Evolutionary conservation across 306 rosid species (phyloP).

Genomic region (Abrus pulchellus): DNA sequence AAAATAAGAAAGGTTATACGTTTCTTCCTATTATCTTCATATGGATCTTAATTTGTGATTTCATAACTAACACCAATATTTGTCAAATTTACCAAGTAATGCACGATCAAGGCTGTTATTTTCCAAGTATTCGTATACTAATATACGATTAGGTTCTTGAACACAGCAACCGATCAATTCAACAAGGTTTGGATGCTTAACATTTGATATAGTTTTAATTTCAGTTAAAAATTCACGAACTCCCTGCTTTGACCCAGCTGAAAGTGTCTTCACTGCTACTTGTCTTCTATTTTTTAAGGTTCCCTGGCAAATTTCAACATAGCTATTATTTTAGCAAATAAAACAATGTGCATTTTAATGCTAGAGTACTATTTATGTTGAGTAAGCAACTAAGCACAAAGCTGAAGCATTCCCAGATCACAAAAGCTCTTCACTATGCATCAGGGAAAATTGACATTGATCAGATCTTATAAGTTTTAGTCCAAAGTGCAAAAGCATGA

Average conservation of each 20-base stretch:
- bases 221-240: slow-evolving; percentile 88
- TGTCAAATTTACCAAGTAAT: slow-evolving; percentile 68
- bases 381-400: slow-evolving; percentile 6
- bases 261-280: slow-evolving; percentile 90
- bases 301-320: slow-evolving; percentile 71
- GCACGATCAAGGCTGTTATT: slow-evolving; percentile 91
- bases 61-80: slow-evolving; percentile 40
- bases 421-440: neutral
- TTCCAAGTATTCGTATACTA: slow-evolving; percentile 89
- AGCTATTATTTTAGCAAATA: slow-evolving; percentile 23
- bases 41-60: slow-evolving; percentile 34
- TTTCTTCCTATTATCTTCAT: slow-evolving; percentile 34
- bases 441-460: neutral
- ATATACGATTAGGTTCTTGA: slow-evolving; percentile 71
- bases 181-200: slow-evolving; percentile 90
- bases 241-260: slow-evolving; percentile 90
- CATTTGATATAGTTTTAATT: slow-evolving; percentile 80
- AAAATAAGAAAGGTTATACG: slow-evolving; percentile 26
- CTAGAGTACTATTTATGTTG: neutral
- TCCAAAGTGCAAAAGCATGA: neutral
- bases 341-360: too few species aligned
- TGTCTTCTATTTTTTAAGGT: slow-evolving; percentile 66
- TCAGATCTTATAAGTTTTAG: neutral
- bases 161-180: slow-evolving; percentile 91
- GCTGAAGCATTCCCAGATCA: slow-evolving; percentile 8